A percentile compares a stretch with the other conserved stretches of the same genome.
Evolutionary conservation across 1,284 basidiomycete genomes (phyloP).

Genomic region (Rhizoctonia solani): DNA sequence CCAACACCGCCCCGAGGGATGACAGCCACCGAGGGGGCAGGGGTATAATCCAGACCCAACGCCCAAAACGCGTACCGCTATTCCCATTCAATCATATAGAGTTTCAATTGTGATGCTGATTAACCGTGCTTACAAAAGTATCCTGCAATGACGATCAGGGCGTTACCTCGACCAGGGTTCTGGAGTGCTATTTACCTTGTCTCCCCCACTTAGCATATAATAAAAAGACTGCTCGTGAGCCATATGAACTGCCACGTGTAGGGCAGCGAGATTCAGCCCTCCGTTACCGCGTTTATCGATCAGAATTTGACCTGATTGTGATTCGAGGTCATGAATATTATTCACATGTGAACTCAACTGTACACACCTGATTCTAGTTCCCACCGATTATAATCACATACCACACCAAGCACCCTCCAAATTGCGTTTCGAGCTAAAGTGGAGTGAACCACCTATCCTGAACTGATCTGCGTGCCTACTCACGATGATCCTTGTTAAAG

Average conservation of each 20-base stretch:
- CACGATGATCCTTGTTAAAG: slow-evolving; percentile 51
- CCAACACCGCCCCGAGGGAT: slow-evolving; percentile 49
- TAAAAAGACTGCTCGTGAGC: slow-evolving; percentile 50
- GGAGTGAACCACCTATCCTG: slow-evolving; percentile 5
- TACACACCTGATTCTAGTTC: slow-evolving; percentile 49
- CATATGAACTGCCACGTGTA: slow-evolving; percentile 51
- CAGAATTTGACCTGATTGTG: slow-evolving; percentile 47
- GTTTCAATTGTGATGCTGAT: no score
- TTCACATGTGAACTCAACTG: neutral
- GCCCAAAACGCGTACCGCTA: slow-evolving; percentile 51
- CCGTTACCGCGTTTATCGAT: slow-evolving; percentile 51
- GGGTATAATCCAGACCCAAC: slow-evolving; percentile 46
- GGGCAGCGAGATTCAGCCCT: slow-evolving; percentile 52
- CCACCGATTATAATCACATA: slow-evolving; percentile 49
- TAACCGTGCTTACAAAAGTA: slow-evolving; percentile 42
- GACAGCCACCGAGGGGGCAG: slow-evolving; percentile 49
- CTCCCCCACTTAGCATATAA: slow-evolving; percentile 51
- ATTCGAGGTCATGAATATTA: neutral
- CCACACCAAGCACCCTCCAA: slow-evolving; percentile 51
- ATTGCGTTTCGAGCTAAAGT: slow-evolving; percentile 50
- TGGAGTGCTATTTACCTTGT: slow-evolving; percentile 44
- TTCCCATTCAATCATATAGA: neutral
- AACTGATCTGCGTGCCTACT: slow-evolving; percentile 36
- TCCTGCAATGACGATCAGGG: slow-evolving; percentile 48
- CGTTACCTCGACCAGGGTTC: slow-evolving; percentile 42